Evolutionary conservation across 1,284 basidiomycete species (phyloP).

Genomic region (Cryptococcus neoformans): DNA sequence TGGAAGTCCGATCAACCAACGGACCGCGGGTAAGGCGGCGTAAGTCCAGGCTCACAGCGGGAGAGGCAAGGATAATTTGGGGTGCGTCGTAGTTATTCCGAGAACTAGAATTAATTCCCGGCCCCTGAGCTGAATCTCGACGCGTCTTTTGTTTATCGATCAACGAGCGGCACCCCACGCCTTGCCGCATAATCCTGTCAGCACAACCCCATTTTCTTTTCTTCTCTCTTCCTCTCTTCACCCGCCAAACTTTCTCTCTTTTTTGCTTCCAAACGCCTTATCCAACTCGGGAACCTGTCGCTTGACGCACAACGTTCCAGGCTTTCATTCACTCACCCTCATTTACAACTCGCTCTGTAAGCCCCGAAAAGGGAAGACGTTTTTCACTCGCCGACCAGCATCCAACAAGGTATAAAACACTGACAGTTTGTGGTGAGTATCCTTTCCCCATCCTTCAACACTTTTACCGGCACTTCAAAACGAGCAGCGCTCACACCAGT

Average conservation of each 20-base stretch:
- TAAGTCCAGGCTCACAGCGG: too few species aligned
- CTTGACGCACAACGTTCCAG: constrained; percentile 3
- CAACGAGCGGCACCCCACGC: too few species aligned
- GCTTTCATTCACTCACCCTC: constrained; percentile 1
- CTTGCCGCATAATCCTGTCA: too few species aligned
- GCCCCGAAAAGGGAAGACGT: constrained; percentile 9
- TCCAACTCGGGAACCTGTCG: constrained; percentile 2
- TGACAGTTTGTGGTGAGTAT: constrained; percentile 14
- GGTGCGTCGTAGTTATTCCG: too few species aligned
- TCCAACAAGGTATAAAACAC: constrained; percentile 10
- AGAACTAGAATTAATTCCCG: too few species aligned
- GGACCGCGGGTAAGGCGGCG: too few species aligned
- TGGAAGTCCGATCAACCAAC: too few species aligned
- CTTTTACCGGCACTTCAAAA: not conserved
- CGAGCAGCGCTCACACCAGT: constrained; percentile 10
- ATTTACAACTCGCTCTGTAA: not conserved
- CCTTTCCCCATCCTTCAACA: constrained; percentile 2
- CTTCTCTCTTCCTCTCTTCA: constrained; percentile 3
- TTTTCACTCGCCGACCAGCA: not conserved
- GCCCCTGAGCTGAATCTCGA: too few species aligned
- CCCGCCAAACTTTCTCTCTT: not conserved
- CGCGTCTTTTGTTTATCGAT: too few species aligned
- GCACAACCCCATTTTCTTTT: not conserved
- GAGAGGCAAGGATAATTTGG: too few species aligned
- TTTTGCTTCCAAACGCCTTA: not conserved